Evolutionary conservation across 768 basidiomycete genomes (phyloP), one percentile per base, ranked within the genome.

Genomic region (Mycena vitilis): DNA sequence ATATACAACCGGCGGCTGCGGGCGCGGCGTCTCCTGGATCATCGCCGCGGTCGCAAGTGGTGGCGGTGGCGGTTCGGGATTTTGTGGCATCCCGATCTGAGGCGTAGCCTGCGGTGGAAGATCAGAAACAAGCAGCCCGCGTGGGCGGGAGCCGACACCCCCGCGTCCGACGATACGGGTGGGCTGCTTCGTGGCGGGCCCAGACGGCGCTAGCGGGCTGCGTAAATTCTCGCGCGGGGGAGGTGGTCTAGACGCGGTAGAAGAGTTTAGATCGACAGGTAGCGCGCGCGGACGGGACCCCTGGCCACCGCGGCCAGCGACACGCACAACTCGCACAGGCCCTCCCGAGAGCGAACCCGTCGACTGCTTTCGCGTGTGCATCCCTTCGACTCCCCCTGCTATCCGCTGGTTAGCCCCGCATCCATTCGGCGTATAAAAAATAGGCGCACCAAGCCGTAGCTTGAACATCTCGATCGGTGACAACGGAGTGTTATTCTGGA

Each of bases 231-330:
- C 42, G 30, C 36, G 23, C 63, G 57, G 37, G 42, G 30, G 49
- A 34, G 10, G 25, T 22, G 11, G 11, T 30, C 30, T 30, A 2
- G 15, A 40, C 7, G 30, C 42, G 40, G 16, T 52, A 7, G 52
- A 51, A 10, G 11, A 8, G n/a, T 55, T 15, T 15, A 15, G 5
- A 20, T 65, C 59, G 18, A 59, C 45, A 38, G 63, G 25, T 11
- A 70, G 60, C 0, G 53, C 49, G 23, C 69, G 63, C 6, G 60
- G 49, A 10, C 69, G 69, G n/a, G 69, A 70, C 0, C 69, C 69
- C n/a, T 58, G 53, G 25, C 69, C 69, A n/a, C 69, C 69, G 10
- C 69, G 55, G 0, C 69, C 69, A 11, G 61, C 63, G 18, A 70
- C 69, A 10, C 69, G 69, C 22, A 70, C 60, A 15, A 23, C 30